Conservation (phyloP, 768 basidiomycete genomes). For the Boletus reticulatus region DNA sequence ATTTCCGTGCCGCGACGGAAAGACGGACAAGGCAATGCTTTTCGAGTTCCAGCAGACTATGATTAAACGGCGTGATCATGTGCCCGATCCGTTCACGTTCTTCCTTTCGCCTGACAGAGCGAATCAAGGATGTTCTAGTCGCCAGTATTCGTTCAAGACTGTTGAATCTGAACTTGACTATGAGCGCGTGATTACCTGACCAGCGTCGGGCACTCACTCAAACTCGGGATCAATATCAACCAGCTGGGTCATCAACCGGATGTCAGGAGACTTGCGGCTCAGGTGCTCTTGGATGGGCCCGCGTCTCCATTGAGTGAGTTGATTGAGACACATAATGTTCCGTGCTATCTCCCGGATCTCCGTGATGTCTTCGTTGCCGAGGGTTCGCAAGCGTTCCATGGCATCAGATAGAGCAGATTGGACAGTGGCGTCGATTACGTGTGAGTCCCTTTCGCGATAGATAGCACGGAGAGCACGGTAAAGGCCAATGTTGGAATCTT, state of each 20-base stretch:
- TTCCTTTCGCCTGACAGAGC: slow-evolving; percentile 66
- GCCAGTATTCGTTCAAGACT: slow-evolving; percentile 77
- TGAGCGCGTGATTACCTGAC: slow-evolving; percentile 4
- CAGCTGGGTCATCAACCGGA: slow-evolving; percentile 42
- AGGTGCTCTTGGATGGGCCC: slow-evolving; percentile 24
- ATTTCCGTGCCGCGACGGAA: slow-evolving; percentile 66
- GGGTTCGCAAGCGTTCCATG: slow-evolving; percentile 56
- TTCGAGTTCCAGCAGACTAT: slow-evolving; percentile 56
- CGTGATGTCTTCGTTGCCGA: slow-evolving; percentile 78
- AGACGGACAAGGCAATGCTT: slow-evolving; percentile 68
- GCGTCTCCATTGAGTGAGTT: slow-evolving; percentile 66
- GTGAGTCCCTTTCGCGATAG: slow-evolving; percentile 70
- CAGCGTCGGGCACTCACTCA: slow-evolving; percentile 50
- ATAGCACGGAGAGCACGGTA: slow-evolving; percentile 80
- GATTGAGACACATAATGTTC: slow-evolving; percentile 78
- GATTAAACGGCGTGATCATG: slow-evolving; percentile 52
- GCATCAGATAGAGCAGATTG: slow-evolving; percentile 54
- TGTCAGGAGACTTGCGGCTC: slow-evolving; percentile 35
- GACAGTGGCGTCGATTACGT: slow-evolving; percentile 47
- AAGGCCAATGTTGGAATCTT: slow-evolving; percentile 54
- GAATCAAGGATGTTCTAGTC: slow-evolving; percentile 78
- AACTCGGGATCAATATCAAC: slow-evolving; percentile 51
- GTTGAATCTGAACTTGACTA: slow-evolving; percentile 52
- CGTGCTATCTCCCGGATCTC: slow-evolving; percentile 68
- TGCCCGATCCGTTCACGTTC: slow-evolving; percentile 76